phyloP scores from a whole-genome alignment of 2,329 filamentous ascomycete species.

The Colletotrichum cordylinicola region DNA sequence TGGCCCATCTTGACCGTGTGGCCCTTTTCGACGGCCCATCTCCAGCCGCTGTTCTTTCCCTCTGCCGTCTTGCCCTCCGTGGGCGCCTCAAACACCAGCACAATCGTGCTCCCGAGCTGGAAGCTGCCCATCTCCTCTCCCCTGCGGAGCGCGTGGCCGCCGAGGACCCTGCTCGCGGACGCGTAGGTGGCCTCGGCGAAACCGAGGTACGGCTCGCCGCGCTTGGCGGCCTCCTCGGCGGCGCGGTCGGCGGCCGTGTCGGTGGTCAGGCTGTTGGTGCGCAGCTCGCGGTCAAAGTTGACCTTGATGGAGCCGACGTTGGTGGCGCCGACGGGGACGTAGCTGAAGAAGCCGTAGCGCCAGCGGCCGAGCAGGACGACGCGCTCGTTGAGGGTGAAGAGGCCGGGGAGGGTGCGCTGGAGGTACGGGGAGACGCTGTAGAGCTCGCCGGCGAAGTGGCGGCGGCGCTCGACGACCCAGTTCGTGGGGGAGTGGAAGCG shows the following conservation, averaged over 20 bases:
- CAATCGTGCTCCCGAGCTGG: conserved; percentile 92
- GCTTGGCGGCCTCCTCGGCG: conserved; percentile 76
- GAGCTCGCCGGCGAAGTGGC: conserved; percentile 97
- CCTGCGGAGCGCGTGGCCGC: conserved; percentile 81
- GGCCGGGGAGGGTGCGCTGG: conserved; percentile 86
- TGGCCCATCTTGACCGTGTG: conserved; percentile 90
- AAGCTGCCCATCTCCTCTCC: conserved; percentile 99
- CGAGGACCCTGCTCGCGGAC: conserved; percentile 76
- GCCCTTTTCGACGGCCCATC: conserved; percentile 86
- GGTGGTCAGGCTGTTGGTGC: conserved; percentile 89
- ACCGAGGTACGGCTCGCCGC: conserved; percentile 85
- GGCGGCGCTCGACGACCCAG: conserved; percentile 92
- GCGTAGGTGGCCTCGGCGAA: conserved; percentile 92
- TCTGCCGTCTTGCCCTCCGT: conserved; percentile 30
- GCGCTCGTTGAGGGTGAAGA: conserved; percentile 96
- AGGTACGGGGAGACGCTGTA: conserved; percentile 96
- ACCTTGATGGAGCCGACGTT: conserved; percentile 97
- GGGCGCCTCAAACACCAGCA: conserved; percentile 95
- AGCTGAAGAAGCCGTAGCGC: conserved; percentile 98
- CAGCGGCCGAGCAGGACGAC: conserved; percentile 92
- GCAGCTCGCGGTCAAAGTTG: conserved; percentile 94
- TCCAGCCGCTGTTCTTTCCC: conserved; percentile 71
- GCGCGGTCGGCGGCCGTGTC: conserved; percentile 91
- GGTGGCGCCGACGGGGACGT: conserved; percentile 93
- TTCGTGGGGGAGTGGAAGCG: conserved; percentile 94